Conservation (phyloP, 2,329 filamentous ascomycete species). For the Exophiala mesophila region DNA sequence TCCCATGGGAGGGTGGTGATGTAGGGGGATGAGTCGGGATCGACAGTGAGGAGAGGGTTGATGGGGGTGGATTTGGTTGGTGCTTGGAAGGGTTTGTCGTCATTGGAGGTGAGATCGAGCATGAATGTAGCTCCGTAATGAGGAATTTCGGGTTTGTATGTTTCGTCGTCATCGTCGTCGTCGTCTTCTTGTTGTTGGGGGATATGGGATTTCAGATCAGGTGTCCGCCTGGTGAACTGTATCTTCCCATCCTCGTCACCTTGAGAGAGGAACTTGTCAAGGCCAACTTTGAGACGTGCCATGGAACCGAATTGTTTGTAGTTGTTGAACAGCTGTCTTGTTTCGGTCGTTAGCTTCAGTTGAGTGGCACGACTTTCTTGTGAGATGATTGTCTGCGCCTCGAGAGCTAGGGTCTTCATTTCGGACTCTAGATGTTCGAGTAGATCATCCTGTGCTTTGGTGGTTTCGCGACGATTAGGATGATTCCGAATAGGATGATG, state of each 20-base stretch:
- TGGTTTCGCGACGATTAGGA: neutral
- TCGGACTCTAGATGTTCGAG: slow-evolving; percentile 11
- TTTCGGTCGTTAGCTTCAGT: slow-evolving; percentile 12
- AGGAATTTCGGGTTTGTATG: slow-evolving; percentile 3
- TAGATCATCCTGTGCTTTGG: slow-evolving; percentile 6
- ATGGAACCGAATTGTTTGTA: slow-evolving; percentile 23
- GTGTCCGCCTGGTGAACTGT: slow-evolving; percentile 4
- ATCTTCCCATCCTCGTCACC: slow-evolving; percentile 12
- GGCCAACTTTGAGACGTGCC: slow-evolving; percentile 13
- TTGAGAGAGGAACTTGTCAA: slow-evolving; percentile 16
- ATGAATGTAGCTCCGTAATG: slow-evolving; percentile 17
- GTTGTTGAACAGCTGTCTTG: slow-evolving; percentile 17
- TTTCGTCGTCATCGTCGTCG: slow-evolving; percentile 1
- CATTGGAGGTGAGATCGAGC: slow-evolving; percentile 14
- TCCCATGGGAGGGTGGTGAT: slow-evolving; percentile 20
- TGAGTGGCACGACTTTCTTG: slow-evolving; percentile 20
- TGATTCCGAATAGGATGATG: neutral
- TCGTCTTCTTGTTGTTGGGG: neutral
- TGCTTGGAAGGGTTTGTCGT: slow-evolving; percentile 7
- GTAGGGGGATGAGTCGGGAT: slow-evolving; percentile 14
- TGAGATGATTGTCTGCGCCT: slow-evolving; percentile 19
- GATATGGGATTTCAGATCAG: neutral
- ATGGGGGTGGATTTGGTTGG: neutral
- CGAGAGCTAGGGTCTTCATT: slow-evolving; percentile 15
- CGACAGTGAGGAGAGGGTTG: slow-evolving; percentile 15